Base-by-base conservation (phyloP, 2,329 filamentous ascomycete species). In the Albifimbria verrucaria region DNA sequence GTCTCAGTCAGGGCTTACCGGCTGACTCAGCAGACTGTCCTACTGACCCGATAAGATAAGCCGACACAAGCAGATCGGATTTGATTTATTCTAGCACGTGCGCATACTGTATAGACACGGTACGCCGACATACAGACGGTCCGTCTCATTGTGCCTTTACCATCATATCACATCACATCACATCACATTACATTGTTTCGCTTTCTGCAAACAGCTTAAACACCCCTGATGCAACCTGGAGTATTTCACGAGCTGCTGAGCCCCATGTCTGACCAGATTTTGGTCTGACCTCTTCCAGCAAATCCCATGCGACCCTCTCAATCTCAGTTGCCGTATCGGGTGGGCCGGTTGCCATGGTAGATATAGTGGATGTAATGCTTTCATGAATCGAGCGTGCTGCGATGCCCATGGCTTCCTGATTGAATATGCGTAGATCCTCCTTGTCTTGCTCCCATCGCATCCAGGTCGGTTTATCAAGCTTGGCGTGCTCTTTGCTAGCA, bases 371-470 rank as follows among this genome's bases (percentile, higher is more conserved):
- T 49, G 68, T 59, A 23, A 72, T 52, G 18, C 57, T 56, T 17
- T 57, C 57, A 43, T 65, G 65, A n/a, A 66, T 53, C 4, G 55
- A 57, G 5, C 58, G 53, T 7, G 61, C 55, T 23, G 63, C 59
- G 15, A 65, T 60, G 2, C 49, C 50, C 51, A 65, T 53, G 15
- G 63, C 58, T 24, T 58, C 55, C 17, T 59, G 53, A 44, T 69
- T 67, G 48, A 73, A 55, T 2, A 63, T 57, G 18, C 56, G 51
- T 23, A 72, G 57, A 22, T 67, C 62, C 25, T 56, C 56, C 11
- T 52, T 61, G n/a, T 73, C 70, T 44, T 69, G 62, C 45, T 60
- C 53, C 71, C 70, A 73, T 3, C 60, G 65, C 54, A 65, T 59
- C 56, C 61, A 63, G 10, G 48, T 52, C 3, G 68, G 70, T 46